Evolutionary conservation across 2,329 filamentous ascomycete genomes (phyloP).

Genomic region (Fusarium coicis): DNA sequence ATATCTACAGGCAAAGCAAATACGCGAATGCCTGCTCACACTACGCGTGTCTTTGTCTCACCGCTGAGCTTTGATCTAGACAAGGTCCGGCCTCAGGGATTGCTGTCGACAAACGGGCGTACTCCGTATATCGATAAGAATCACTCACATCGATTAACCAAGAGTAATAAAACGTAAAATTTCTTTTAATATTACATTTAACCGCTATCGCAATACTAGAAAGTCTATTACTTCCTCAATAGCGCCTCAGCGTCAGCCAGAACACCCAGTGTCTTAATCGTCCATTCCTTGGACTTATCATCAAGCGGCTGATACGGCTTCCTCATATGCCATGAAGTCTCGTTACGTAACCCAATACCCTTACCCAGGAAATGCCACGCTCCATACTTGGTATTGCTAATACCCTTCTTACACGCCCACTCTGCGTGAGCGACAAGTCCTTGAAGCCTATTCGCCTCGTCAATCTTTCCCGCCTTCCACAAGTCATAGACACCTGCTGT

Average conservation of each 20-base stretch:
- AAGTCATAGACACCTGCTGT: constrained; percentile 54
- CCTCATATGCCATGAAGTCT: constrained; percentile 54
- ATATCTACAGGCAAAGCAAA: accelerated
- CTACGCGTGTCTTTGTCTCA: accelerated
- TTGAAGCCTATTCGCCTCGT: constrained; percentile 54
- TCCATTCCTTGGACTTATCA: constrained; percentile 55
- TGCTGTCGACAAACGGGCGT: neutral
- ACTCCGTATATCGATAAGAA: too few species aligned
- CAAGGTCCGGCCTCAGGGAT: neutral
- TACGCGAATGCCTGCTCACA: neutral
- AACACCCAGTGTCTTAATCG: constrained; percentile 53
- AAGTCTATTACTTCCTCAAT: neutral
- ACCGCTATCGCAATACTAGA: accelerated
- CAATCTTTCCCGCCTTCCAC: constrained; percentile 51
- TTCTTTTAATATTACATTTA: accelerated
- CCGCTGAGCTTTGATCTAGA: neutral
- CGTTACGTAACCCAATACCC: constrained; percentile 49
- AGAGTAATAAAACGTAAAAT: accelerated
- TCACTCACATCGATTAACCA: accelerated
- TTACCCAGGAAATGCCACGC: constrained; percentile 56
- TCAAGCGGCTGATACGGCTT: constrained; percentile 54
- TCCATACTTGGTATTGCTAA: constrained; percentile 59
- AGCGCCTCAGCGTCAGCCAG: constrained; percentile 49
- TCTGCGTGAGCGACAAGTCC: constrained; percentile 58
- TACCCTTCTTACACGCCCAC: constrained; percentile 61